Evolutionary conservation across 805 yeast genomes (phyloP).

Genomic region (Myxozyma nipponensis): DNA sequence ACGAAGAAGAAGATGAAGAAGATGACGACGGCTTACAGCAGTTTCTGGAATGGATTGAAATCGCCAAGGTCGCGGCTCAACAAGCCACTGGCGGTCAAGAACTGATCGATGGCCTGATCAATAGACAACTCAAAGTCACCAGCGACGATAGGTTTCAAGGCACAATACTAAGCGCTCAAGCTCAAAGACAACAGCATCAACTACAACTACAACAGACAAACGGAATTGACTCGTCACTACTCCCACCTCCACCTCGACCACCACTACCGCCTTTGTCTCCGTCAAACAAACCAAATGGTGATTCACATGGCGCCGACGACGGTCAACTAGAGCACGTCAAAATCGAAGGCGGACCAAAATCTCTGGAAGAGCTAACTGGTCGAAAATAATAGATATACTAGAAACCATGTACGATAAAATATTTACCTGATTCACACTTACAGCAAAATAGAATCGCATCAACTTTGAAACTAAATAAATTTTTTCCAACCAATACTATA

Average conservation of each 20-base stretch:
- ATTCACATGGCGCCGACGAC: neutral
- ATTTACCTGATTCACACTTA: too few relatives aligned
- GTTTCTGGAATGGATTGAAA: conserved; percentile 25
- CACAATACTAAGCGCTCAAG: conserved; percentile 18
- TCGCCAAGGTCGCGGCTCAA: conserved; percentile 9
- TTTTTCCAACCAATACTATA: too few relatives aligned
- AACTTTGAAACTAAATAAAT: too few relatives aligned
- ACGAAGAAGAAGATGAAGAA: conserved; percentile 12
- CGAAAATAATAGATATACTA: too few relatives aligned
- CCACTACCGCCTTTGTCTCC: too few relatives aligned
- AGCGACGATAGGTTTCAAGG: conserved; percentile 27
- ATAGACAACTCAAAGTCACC: conserved; percentile 21
- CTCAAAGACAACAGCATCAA: neutral
- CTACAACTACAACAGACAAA: neutral
- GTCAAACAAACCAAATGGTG: too few relatives aligned
- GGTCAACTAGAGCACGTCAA: neutral
- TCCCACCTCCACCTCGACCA: too few relatives aligned
- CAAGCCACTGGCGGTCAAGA: conserved; percentile 16
- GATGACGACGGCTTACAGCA: conserved; percentile 24
- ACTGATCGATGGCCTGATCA: conserved; percentile 17
- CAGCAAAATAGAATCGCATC: too few relatives aligned
- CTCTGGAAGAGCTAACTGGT: neutral
- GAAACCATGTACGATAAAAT: neutral
- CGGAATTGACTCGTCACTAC: too few relatives aligned
- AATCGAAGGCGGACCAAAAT: conserved; percentile 20